Conservation (phyloP, 768 basidiomycete genomes). For the Roridomyces roridus region DNA sequence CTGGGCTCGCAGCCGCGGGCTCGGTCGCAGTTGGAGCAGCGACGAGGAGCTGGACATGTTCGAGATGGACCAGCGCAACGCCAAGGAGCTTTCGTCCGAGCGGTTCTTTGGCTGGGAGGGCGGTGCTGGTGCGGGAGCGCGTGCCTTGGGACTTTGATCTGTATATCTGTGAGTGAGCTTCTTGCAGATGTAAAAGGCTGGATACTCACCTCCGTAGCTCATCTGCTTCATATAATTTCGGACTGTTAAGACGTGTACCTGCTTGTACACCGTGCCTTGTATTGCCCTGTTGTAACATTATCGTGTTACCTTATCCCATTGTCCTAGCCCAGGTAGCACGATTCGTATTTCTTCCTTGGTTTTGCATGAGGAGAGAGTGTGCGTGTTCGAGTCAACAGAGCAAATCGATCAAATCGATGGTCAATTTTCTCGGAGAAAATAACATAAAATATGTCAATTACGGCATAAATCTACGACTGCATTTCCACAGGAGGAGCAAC, state of each 20-base stretch:
- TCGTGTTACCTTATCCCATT: too few species aligned
- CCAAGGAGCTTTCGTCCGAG: constrained; percentile 54
- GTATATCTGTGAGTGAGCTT: constrained; percentile 6
- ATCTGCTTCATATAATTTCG: too few species aligned
- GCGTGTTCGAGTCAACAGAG: too few species aligned
- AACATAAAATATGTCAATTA: neutral
- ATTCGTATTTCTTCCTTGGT: too few species aligned
- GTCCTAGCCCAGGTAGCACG: too few species aligned
- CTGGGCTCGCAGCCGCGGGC: constrained; percentile 81
- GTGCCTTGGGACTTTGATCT: constrained; percentile 67
- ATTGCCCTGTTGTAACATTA: too few species aligned
- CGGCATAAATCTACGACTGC: neutral
- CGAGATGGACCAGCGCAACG: constrained; percentile 32
- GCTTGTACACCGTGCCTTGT: too few species aligned
- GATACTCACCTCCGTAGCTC: too few species aligned
- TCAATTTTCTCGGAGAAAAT: constrained; percentile 5
- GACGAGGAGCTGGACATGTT: constrained; percentile 42
- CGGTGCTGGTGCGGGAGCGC: constrained; percentile 77
- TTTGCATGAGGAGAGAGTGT: neutral
- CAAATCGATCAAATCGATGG: constrained; percentile 2
- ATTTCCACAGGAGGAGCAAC: constrained; percentile 16
- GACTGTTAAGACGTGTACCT: too few species aligned
- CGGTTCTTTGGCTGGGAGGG: constrained; percentile 86
- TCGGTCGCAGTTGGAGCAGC: constrained; percentile 56
- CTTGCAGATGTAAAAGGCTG: neutral